A percentile compares a stretch with the other conserved stretches of the same genome.
phyloP scores from a whole-genome alignment of 2,329 filamentous ascomycete species.

The Aotearoamyces nothofagi region DNA sequence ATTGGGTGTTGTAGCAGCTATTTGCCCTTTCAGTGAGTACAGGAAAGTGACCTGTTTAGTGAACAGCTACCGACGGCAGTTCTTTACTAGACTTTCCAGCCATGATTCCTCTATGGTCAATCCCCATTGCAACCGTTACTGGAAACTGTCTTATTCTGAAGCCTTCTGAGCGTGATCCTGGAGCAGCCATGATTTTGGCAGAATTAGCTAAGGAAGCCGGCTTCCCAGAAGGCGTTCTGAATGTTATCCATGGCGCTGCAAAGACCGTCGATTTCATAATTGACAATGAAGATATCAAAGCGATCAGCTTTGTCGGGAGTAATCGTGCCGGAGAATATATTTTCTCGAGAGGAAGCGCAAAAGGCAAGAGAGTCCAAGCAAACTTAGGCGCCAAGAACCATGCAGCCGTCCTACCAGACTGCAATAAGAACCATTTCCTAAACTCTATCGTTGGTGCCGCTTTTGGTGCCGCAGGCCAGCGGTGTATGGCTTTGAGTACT shows the following conservation, averaged over 20 bases:
- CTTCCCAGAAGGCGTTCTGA: slow-evolving; percentile 69
- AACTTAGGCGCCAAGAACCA: slow-evolving; percentile 86
- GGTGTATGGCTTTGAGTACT: slow-evolving; percentile 77
- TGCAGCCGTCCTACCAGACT: slow-evolving; percentile 68
- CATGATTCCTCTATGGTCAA: slow-evolving; percentile 88
- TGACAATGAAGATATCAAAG: slow-evolving; percentile 74
- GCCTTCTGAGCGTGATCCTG: slow-evolving; percentile 74
- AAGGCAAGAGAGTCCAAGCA: slow-evolving; percentile 79
- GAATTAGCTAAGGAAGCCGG: slow-evolving; percentile 69
- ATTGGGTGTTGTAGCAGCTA: slow-evolving; percentile 66
- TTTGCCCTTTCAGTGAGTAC: slow-evolving; percentile 69
- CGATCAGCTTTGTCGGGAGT: slow-evolving; percentile 71
- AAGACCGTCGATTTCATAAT: slow-evolving; percentile 76
- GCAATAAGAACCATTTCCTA: slow-evolving; percentile 80
- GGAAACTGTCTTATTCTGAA: slow-evolving; percentile 78
- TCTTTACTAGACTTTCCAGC: slow-evolving; percentile 68
- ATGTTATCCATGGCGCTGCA: slow-evolving; percentile 68
- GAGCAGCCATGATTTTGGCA: slow-evolving; percentile 72
- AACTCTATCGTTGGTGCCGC: slow-evolving; percentile 75
- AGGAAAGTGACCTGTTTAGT: too few relatives aligned
- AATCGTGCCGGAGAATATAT: slow-evolving; percentile 88
- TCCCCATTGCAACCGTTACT: slow-evolving; percentile 70
- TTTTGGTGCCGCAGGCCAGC: slow-evolving; percentile 72
- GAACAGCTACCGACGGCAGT: too few relatives aligned
- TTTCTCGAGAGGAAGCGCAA: slow-evolving; percentile 61